Conservation (phyloP, 306 rosid species). For the Abrus pulchellus region DNA sequence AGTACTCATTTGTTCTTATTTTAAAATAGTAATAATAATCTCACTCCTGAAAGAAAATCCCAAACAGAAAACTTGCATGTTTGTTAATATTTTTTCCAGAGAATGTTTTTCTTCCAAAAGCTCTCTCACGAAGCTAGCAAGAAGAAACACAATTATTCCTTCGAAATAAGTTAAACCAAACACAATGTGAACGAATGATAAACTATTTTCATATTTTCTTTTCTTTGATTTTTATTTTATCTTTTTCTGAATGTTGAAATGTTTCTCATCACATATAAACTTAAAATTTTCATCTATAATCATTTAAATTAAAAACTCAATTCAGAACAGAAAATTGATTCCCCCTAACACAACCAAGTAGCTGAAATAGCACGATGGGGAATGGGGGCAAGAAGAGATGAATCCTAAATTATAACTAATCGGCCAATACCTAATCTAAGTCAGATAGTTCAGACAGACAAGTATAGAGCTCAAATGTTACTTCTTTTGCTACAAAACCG, state of each 20-base stretch:
- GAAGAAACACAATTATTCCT: background rate
- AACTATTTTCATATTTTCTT: background rate
- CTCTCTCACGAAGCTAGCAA: background rate
- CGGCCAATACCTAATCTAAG: no score
- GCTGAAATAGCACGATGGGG: background rate
- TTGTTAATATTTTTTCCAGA: background rate
- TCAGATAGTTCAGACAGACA: background rate
- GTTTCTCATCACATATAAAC: background rate
- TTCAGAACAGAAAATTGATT: background rate
- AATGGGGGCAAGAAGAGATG: no score
- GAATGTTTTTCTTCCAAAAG: background rate
- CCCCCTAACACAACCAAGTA: background rate
- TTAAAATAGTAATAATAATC: background rate
- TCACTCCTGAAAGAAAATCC: conserved; percentile 1
- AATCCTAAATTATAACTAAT: no score
- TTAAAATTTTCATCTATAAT: background rate
- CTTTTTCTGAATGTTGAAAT: background rate
- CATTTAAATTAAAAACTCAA: background rate
- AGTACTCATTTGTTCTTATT: background rate
- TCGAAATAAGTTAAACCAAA: background rate
- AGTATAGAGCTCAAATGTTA: conserved; percentile 10
- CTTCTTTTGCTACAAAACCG: conserved; percentile 1
- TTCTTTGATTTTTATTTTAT: background rate
- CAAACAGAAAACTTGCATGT: background rate
- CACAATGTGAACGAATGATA: background rate